phyloP scores from a whole-genome alignment of 2,329 filamentous ascomycete genomes.

The Colletotrichum musicola region DNA sequence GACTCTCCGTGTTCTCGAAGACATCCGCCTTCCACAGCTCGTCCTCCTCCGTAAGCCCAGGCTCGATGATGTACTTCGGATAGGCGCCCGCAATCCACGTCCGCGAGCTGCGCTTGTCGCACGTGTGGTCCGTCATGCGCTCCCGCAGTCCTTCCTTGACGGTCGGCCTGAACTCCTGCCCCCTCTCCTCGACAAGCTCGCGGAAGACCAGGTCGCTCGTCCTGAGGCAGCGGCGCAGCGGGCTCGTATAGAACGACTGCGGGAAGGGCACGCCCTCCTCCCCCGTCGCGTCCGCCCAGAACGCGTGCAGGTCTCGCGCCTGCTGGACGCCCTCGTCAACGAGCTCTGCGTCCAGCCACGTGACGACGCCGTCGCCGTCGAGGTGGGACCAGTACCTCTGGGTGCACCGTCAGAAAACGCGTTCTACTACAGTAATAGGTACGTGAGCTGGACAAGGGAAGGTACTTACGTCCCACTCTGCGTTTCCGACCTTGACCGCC shows the following conservation, averaged over 20 bases:
- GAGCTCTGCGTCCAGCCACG: conserved; percentile 61
- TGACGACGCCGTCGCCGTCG: conserved; percentile 52
- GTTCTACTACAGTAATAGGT: too few relatives aligned
- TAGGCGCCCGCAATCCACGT: conserved; percentile 63
- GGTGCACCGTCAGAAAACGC: not conserved
- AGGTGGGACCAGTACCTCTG: conserved; percentile 54
- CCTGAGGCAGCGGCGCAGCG: conserved; percentile 69
- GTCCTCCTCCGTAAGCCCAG: conserved; percentile 67
- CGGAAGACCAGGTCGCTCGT: conserved; percentile 66
- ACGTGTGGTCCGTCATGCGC: conserved; percentile 71
- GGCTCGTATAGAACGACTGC: conserved; percentile 67
- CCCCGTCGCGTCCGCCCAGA: conserved; percentile 62
- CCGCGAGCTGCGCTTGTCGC: conserved; percentile 65
- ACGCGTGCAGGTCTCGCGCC: conserved; percentile 62
- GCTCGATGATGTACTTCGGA: conserved; percentile 65
- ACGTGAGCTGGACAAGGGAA: too few relatives aligned
- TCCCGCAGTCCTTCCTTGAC: conserved; percentile 72
- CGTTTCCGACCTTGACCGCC: conserved; percentile 67
- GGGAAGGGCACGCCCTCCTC: conserved; percentile 65
- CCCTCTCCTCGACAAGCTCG: conserved; percentile 52
- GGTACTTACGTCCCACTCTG: conserved; percentile 64
- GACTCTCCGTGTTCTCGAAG: conserved; percentile 63
- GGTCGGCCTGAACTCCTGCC: conserved; percentile 59
- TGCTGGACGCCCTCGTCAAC: conserved; percentile 66
- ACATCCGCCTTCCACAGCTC: conserved; percentile 61